phyloP scores from a whole-genome alignment of 495 filamentous ascomycete genomes.

The Terfezia boudieri region DNA sequence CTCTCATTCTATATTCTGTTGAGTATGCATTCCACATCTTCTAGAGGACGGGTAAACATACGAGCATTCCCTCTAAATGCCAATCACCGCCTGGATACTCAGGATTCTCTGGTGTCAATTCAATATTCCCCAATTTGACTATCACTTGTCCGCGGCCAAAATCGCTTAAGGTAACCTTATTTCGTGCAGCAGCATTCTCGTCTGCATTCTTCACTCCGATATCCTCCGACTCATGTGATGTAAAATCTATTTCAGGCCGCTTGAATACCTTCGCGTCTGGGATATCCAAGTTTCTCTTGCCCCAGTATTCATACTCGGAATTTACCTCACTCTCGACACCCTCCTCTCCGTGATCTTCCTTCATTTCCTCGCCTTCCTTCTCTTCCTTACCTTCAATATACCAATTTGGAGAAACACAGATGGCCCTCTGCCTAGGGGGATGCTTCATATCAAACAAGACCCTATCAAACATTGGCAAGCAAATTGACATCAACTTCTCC shows the following conservation, averaged over 20 bases:
- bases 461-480: constrained; percentile 34
- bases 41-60: background rate
- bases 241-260: background rate
- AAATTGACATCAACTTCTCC: constrained; percentile 26
- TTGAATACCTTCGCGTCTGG: too few relatives aligned
- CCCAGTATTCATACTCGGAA: too few relatives aligned
- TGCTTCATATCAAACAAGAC: constrained; percentile 2
- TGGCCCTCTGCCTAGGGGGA: too few relatives aligned
- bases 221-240: background rate
- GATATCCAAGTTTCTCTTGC: too few relatives aligned
- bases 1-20: constrained; percentile 25
- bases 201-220: constrained; percentile 12
- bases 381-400: too few relatives aligned
- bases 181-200: background rate
- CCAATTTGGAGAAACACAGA: too few relatives aligned
- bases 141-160: constrained; percentile 31
- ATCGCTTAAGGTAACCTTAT: background rate
- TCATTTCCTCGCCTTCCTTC: too few relatives aligned
- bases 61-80: constrained; percentile 31
- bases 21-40: constrained; percentile 6
- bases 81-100: constrained; percentile 22
- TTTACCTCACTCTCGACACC: too few relatives aligned
- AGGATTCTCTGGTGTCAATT: constrained; percentile 35
- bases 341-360: too few relatives aligned
- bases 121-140: constrained; percentile 39